phyloP scores from a whole-genome alignment of 75 land plant genomes.

The Pinus albicaulis region DNA sequence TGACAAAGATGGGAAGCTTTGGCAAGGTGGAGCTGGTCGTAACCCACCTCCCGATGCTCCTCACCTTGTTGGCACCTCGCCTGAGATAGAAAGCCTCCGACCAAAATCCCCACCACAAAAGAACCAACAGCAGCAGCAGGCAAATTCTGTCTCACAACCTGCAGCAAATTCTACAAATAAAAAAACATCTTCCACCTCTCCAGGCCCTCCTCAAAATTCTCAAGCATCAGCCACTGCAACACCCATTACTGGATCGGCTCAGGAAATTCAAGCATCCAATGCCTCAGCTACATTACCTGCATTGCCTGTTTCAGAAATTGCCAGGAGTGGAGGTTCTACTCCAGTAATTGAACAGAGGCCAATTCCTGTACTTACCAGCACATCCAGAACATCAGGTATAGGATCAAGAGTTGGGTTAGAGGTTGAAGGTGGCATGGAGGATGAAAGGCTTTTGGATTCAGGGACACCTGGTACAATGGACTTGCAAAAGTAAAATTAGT shows the following conservation, averaged over 20 bases:
- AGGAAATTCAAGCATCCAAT: slow-evolving; percentile 13
- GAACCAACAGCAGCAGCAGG: slow-evolving; percentile 72
- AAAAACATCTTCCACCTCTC: slow-evolving; percentile 54
- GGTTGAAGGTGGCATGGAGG: slow-evolving; percentile 2
- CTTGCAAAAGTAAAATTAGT: slow-evolving; percentile 8
- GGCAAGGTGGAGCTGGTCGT: slow-evolving; percentile 98
- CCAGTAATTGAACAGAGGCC: slow-evolving; percentile 11
- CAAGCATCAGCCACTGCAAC: slow-evolving; percentile 22
- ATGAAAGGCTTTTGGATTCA: slow-evolving; percentile 6
- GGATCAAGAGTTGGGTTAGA: slow-evolving; percentile 8
- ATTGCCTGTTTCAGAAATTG: slow-evolving; percentile 6
- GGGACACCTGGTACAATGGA: slow-evolving; percentile 1
- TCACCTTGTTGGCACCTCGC: slow-evolving; percentile 87
- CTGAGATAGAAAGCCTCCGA: slow-evolving; percentile 92
- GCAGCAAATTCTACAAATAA: slow-evolving; percentile 55
- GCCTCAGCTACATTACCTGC: neutral
- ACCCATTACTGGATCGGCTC: slow-evolving; percentile 17
- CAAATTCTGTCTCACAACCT: slow-evolving; percentile 49
- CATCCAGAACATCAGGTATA: slow-evolving; percentile 2
- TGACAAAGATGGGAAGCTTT: slow-evolving; percentile 94
- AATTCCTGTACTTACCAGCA: neutral
- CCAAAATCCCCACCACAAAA: slow-evolving; percentile 94
- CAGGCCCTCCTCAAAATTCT: slow-evolving; percentile 28
- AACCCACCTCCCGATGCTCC: slow-evolving; percentile 97
- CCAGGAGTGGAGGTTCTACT: neutral